These are phyloP conservation scores for Leucocoprinus birnbaumii DNA, from an alignment of 768 basidiomycete species.

Conservation along the genomic window DNA sequence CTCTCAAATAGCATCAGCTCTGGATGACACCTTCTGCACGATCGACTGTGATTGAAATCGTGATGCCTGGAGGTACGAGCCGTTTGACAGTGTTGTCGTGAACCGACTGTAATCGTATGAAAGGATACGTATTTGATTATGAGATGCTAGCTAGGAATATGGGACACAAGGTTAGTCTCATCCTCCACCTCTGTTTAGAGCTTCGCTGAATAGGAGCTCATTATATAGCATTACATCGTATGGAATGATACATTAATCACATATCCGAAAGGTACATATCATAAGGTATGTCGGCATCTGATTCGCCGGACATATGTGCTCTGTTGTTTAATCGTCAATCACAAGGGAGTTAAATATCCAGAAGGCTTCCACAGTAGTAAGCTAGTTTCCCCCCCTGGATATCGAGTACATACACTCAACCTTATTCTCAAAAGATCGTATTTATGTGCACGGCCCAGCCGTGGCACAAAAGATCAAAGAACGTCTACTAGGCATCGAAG, in stretches of 20 bases:
- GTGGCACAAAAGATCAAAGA: slow-evolving; percentile 60
- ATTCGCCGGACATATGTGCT: neutral
- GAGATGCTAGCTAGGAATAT: slow-evolving; percentile 38
- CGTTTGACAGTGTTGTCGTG: neutral
- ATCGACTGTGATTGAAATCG: slow-evolving; percentile 69
- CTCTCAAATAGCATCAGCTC: slow-evolving; percentile 44
- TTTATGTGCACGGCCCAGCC: slow-evolving; percentile 60
- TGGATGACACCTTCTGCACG: slow-evolving; percentile 65
- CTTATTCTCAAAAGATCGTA: slow-evolving; percentile 19
- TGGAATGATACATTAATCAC: slow-evolving; percentile 61
- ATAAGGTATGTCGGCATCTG: slow-evolving; percentile 19
- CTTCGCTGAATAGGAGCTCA: neutral
- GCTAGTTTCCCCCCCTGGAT: neutral
- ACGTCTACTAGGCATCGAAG: slow-evolving; percentile 28
- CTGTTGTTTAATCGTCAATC: slow-evolving; percentile 26
- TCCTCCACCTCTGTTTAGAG: neutral
- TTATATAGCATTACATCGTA: slow-evolving; percentile 50
- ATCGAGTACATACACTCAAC: neutral
- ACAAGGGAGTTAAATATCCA: slow-evolving; percentile 59
- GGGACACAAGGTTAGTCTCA: slow-evolving; percentile 32
- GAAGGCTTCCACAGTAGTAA: slow-evolving; percentile 17
- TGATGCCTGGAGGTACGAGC: slow-evolving; percentile 50
- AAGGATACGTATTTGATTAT: slow-evolving; percentile 39
- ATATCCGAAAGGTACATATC: slow-evolving; percentile 26
- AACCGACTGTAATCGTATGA: neutral